A percentile compares a stretch with the other conserved stretches of the same genome.
Conservation (phyloP, 768 basidiomycete genomes). For the Psilocybe subaeruginosa region DNA sequence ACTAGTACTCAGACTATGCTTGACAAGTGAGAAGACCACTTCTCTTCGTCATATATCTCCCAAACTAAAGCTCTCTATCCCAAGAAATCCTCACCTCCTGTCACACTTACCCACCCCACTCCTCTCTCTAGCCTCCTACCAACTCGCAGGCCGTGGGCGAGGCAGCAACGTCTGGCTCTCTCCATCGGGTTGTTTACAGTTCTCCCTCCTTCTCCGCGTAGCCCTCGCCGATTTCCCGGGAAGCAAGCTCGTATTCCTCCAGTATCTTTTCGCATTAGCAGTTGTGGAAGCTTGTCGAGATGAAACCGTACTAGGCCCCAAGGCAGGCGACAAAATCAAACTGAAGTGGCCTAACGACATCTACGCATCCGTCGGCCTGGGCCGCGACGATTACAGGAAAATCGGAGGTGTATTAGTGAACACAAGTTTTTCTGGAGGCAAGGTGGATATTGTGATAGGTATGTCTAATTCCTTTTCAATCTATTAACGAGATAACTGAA, state of each 20-base stretch:
- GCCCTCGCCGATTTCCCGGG: conserved; percentile 46
- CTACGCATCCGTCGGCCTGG: conserved; percentile 65
- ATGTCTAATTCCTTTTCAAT: conserved; percentile 22
- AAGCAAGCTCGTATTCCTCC: conserved; percentile 83
- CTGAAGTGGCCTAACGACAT: conserved; percentile 99
- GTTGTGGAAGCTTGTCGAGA: conserved; percentile 85
- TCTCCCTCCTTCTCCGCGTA: conserved; percentile 75
- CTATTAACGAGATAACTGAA: not conserved
- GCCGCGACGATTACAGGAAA: conserved; percentile 63
- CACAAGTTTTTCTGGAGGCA: conserved; percentile 75
- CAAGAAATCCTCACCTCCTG: conserved; percentile 78
- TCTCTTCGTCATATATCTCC: not conserved
- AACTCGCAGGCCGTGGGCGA: conserved; percentile 87
- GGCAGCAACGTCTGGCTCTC: conserved; percentile 93
- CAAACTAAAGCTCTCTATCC: conserved; percentile 1
- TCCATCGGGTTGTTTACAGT: conserved; percentile 84
- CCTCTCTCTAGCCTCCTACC: conserved; percentile 84
- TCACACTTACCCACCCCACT: conserved; percentile 72
- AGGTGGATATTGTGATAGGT: conserved; percentile 85
- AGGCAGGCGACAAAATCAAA: conserved; percentile 56
- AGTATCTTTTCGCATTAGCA: conserved; percentile 90
- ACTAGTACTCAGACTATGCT: conserved; percentile 96
- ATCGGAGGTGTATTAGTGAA: conserved; percentile 93
- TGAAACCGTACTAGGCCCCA: conserved; percentile 51
- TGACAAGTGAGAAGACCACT: conserved; percentile 67